Evolutionary conservation across 106 monocot species (phyloP), one percentile per base, ranked within the genome.

Genomic region (Dioscorea alata): DNA sequence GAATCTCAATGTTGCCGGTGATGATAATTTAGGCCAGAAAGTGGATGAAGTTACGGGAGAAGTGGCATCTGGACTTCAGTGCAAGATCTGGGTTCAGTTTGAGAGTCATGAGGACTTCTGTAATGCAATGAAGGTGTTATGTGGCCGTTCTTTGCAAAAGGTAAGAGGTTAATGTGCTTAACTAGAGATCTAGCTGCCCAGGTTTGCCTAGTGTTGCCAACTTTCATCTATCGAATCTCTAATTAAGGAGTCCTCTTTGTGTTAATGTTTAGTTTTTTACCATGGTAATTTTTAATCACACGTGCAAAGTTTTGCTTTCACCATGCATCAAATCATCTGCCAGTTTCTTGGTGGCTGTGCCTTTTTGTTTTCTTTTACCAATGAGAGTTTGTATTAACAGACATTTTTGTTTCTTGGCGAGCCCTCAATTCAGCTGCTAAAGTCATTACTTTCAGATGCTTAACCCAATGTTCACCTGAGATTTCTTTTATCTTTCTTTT

Each of bases 1-100:
- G 91, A 95, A 95, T 51, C 75, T 95, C 31, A 84, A 88, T 80
- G 80, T 88, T 74, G 74, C 80, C 79, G 72, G 54, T 5, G 91
- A 86, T 25, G 91, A 86, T 76, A 85, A 83, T 77, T 21, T 57
- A 70, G 80, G 62, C 78, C 73, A 81, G 63, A 74, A 66, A 51
- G 33, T 48, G 68, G 89, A 75, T 24, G 80, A 70, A 34, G 35
- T 21, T 31, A 76, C 78, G 62, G 80, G 72, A 17, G 81, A 85
- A 25, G 59, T 84, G 79, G 71, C 88, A 1, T 78, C 91, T 84
- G 91, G 83, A 53, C 86, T 95, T 68, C 71, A 91, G 28, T 91
- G 91, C 82, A 95, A 95, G 75, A 72, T 86, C 49, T 86, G 81
- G 83, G 86, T 88, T 70, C 90, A 88, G 60, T 91, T 91, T 78